Conservation (phyloP, 2,329 filamentous ascomycete species). For the Xylaria sp. region DNA sequence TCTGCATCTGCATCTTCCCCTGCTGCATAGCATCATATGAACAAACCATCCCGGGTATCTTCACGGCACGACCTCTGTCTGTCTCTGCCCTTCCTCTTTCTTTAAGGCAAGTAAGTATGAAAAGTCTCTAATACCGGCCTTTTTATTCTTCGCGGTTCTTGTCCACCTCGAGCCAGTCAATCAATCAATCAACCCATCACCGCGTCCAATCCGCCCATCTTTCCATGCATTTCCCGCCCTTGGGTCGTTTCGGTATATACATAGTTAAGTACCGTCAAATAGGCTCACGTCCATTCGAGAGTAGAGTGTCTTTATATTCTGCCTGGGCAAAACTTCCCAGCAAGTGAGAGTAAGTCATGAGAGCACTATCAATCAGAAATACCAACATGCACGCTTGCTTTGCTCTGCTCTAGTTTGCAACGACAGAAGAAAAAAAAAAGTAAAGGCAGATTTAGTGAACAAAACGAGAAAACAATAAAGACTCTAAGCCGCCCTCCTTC, state of each 20-base stretch:
- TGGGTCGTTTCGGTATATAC: slow-evolving; percentile 22
- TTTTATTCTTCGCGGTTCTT: neutral
- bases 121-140: too few relatives aligned
- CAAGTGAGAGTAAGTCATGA: neutral
- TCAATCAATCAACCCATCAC: too few relatives aligned
- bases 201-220: neutral
- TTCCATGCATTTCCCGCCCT: neutral
- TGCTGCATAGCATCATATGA: slow-evolving; percentile 1
- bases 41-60: neutral
- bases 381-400: slow-evolving; percentile 32
- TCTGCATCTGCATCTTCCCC: slow-evolving; percentile 6
- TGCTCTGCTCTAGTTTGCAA: slow-evolving; percentile 22
- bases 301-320: too few relatives aligned
- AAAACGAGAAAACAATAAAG: slow-evolving; percentile 13
- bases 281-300: too few relatives aligned
- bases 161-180: too few relatives aligned
- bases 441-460: neutral
- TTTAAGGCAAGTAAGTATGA: neutral
- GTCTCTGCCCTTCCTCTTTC: neutral
- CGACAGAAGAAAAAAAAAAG: neutral
- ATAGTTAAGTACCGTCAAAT: neutral
- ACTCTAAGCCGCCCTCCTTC: slow-evolving; percentile 21
- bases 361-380: slow-evolving; percentile 19
- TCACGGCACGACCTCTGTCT: too few relatives aligned
- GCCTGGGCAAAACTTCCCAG: neutral